phyloP scores from a whole-genome alignment of 345 rosid genomes.

The Eucalyptus guilfoylei region DNA sequence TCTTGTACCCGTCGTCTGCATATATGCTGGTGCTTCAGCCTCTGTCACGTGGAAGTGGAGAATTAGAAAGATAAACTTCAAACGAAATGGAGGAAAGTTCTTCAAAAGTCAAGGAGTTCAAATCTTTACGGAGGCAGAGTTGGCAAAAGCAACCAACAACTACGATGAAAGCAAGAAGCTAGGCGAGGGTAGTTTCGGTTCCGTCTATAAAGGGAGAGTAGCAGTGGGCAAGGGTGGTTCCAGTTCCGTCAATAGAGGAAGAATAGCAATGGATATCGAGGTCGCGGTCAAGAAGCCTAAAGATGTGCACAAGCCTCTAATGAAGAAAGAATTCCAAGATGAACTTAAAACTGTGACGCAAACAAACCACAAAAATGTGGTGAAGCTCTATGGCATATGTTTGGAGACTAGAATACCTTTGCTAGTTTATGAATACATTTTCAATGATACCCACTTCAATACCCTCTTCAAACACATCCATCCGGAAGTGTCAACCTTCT shows the following conservation, averaged over 20 bases:
- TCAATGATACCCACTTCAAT: background rate
- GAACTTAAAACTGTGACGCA: too few relatives aligned
- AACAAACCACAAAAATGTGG: too few relatives aligned
- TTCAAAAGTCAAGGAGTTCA: background rate
- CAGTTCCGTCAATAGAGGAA: background rate
- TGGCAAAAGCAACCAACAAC: background rate
- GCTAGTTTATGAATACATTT: too few relatives aligned
- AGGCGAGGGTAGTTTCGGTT: background rate
- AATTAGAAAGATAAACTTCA: background rate
- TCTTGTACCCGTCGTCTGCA: background rate
- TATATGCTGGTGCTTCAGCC: background rate
- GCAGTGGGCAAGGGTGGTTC: background rate
- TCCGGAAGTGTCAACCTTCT: background rate
- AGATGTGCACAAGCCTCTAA: too few relatives aligned
- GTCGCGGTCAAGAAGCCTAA: too few relatives aligned
- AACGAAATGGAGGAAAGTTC: background rate
- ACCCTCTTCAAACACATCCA: background rate
- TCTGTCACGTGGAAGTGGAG: background rate
- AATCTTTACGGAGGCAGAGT: background rate
- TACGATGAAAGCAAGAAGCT: background rate
- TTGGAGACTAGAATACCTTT: too few relatives aligned
- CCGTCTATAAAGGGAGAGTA: too few relatives aligned
- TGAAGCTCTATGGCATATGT: too few relatives aligned
- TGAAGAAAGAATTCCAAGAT: too few relatives aligned
- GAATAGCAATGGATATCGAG: rapidly evolving